These are phyloP conservation scores for Aspergillus ibericus DNA, from an alignment of 2,329 filamentous ascomycete species.

Conservation along the genomic window DNA sequence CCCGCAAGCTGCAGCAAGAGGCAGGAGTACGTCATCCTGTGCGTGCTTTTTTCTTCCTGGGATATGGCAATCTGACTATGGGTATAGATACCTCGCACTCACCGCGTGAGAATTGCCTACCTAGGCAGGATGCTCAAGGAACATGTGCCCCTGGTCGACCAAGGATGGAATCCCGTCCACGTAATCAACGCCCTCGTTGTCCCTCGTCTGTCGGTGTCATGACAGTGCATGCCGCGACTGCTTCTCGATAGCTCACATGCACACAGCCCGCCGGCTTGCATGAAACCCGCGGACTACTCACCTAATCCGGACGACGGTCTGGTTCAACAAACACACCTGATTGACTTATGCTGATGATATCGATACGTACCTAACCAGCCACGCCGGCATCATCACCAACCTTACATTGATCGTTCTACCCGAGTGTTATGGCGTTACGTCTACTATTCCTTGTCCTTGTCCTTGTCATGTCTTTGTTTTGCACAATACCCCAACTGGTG, in stretches of 20 bases:
- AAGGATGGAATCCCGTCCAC: conserved; percentile 75
- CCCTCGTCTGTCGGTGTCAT: conserved; percentile 17
- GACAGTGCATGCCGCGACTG: background rate
- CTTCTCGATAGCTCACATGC: background rate
- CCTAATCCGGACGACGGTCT: background rate
- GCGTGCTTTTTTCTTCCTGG: conserved; percentile 3
- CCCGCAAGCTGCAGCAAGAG: conserved; percentile 63
- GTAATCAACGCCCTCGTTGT: conserved; percentile 75
- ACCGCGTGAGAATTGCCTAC: conserved; percentile 71
- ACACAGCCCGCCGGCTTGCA: background rate
- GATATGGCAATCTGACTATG: background rate
- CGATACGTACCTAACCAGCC: background rate
- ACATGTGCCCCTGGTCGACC: conserved; percentile 60
- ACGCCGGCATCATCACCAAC: background rate
- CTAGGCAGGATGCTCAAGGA: conserved; percentile 79
- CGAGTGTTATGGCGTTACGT: background rate
- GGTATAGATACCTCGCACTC: conserved; percentile 56
- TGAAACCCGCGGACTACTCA: background rate
- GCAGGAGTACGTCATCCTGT: conserved; percentile 56
- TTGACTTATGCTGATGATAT: background rate
- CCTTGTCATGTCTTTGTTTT: background rate
- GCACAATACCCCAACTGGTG: conserved; percentile 5
- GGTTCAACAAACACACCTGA: background rate
- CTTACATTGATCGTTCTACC: background rate
- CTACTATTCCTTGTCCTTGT: background rate